phyloP scores from a whole-genome alignment of 1,284 basidiomycete genomes.

The Mycosarcoma mackinlayi region DNA sequence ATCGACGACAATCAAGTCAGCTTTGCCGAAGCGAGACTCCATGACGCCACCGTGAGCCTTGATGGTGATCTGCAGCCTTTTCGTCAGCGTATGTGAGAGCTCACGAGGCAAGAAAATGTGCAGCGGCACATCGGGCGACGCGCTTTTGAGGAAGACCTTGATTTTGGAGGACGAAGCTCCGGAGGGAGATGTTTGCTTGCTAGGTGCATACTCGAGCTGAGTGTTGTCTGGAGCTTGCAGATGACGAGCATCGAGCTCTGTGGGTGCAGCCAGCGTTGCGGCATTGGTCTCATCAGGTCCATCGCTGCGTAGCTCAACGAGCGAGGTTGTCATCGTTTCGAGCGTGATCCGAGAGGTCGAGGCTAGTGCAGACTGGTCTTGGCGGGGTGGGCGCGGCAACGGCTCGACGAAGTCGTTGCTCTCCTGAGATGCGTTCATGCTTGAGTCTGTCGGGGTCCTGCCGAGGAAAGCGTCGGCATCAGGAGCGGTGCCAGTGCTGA shows the following conservation, averaged over 20 bases:
- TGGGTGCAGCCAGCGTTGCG: not conserved
- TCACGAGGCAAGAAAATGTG: constrained; percentile 23
- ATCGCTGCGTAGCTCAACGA: constrained; percentile 4
- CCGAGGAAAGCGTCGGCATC: not conserved
- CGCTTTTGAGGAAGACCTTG: constrained; percentile 31
- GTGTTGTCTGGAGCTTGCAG: not conserved
- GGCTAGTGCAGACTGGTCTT: constrained; percentile 2
- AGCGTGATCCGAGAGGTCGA: constrained; percentile 9
- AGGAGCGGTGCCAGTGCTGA: not conserved
- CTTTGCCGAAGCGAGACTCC: constrained; percentile 29
- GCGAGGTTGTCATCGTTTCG: not conserved
- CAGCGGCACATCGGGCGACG: constrained; percentile 17
- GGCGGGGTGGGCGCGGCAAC: not conserved
- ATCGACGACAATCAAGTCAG: constrained; percentile 39
- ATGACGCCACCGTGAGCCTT: constrained; percentile 31
- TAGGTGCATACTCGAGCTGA: not conserved
- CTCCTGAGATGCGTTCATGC: constrained; percentile 4
- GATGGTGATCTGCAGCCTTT: constrained; percentile 23
- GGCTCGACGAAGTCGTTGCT: constrained; percentile 17
- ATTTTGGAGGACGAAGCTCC: constrained; percentile 2
- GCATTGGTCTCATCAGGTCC: not conserved
- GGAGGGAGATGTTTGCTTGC: not conserved
- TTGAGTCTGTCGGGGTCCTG: not conserved
- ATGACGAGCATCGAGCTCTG: not conserved
- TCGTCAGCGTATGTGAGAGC: constrained; percentile 4